A percentile compares a stretch with the other conserved stretches of the same genome.
Conservation (phyloP, 768 basidiomycete species). For the Rhizopogon roseolus region DNA sequence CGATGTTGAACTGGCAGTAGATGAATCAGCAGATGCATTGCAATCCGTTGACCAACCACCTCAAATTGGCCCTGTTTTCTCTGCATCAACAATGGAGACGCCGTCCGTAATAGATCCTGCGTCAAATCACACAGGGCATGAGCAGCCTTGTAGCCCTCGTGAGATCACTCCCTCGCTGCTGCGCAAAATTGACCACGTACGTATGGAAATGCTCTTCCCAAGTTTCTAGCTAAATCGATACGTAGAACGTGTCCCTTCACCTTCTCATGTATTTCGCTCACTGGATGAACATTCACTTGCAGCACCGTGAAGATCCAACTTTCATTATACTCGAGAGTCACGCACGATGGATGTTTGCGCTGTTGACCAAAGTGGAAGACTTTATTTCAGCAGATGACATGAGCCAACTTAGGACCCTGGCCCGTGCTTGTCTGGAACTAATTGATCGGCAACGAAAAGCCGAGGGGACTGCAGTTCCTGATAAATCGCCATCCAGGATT, state of each 20-base stretch:
- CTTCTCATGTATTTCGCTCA: slow-evolving; percentile 80
- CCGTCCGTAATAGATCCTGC: not conserved
- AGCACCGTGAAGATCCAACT: slow-evolving; percentile 32
- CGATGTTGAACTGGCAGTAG: slow-evolving; percentile 34
- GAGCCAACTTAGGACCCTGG: slow-evolving; percentile 69
- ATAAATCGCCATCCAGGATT: slow-evolving; percentile 15
- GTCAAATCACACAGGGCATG: not conserved
- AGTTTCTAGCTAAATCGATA: slow-evolving; percentile 8
- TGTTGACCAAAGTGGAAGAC: slow-evolving; percentile 67
- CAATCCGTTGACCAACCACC: slow-evolving; percentile 39
- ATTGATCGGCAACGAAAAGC: slow-evolving; percentile 18
- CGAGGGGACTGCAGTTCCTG: slow-evolving; percentile 1
- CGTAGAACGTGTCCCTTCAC: slow-evolving; percentile 64
- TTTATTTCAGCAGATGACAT: slow-evolving; percentile 72
- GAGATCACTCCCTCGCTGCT: slow-evolving; percentile 59
- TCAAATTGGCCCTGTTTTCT: not conserved
- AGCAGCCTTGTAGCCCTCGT: slow-evolving; percentile 24
- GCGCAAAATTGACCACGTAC: slow-evolving; percentile 63
- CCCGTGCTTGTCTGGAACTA: slow-evolving; percentile 60
- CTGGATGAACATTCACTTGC: slow-evolving; percentile 67
- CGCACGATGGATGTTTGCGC: slow-evolving; percentile 73
- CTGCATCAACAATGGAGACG: not conserved
- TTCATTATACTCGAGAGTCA: slow-evolving; percentile 50
- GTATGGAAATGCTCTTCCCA: slow-evolving; percentile 8
- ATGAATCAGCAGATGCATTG: slow-evolving; percentile 32